Evolutionary conservation across 163 green algal species (phyloP).

Genomic region (Picocystis sp.): DNA sequence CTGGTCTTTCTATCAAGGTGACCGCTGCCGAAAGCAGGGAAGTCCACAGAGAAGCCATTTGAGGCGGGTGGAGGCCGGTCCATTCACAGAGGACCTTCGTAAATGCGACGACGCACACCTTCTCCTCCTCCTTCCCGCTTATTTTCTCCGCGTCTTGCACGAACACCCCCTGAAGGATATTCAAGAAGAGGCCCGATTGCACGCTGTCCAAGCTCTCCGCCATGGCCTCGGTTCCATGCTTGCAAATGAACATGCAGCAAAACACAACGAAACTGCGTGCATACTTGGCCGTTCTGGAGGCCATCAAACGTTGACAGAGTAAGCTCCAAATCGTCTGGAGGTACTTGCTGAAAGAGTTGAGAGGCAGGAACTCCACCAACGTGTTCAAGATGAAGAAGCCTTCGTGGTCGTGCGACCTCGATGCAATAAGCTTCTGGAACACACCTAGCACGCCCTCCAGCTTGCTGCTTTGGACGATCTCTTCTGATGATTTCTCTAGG

Average conservation of each 20-base stretch:
- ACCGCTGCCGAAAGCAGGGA: constrained; percentile 14
- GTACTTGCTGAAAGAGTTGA: constrained; percentile 31
- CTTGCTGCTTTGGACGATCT: constrained; percentile 46
- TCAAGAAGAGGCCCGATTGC: constrained; percentile 48
- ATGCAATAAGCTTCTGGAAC: constrained; percentile 78
- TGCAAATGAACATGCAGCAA: constrained; percentile 35
- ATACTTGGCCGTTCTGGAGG: constrained; percentile 54
- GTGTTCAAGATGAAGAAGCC: constrained; percentile 75
- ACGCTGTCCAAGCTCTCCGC: constrained; percentile 49
- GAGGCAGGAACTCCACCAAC: constrained; percentile 44
- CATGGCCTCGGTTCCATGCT: constrained; percentile 32
- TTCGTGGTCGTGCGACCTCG: constrained; percentile 55
- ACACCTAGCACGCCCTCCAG: constrained; percentile 59
- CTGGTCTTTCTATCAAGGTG: constrained; percentile 14
- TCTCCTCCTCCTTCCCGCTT: constrained; percentile 17
- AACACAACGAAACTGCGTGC: constrained; percentile 55
- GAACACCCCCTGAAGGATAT: constrained; percentile 17
- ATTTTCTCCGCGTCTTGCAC: constrained; percentile 7
- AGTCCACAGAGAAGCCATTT: constrained; percentile 12
- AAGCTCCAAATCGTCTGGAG: constrained; percentile 54
- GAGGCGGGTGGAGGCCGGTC: neutral
- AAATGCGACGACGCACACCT: constrained; percentile 18
- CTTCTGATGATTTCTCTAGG: constrained; percentile 41
- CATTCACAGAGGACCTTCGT: constrained; percentile 23
- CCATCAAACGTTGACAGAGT: constrained; percentile 52